Conservation (phyloP, 768 basidiomycete species). For the Tricholomella constricta region DNA sequence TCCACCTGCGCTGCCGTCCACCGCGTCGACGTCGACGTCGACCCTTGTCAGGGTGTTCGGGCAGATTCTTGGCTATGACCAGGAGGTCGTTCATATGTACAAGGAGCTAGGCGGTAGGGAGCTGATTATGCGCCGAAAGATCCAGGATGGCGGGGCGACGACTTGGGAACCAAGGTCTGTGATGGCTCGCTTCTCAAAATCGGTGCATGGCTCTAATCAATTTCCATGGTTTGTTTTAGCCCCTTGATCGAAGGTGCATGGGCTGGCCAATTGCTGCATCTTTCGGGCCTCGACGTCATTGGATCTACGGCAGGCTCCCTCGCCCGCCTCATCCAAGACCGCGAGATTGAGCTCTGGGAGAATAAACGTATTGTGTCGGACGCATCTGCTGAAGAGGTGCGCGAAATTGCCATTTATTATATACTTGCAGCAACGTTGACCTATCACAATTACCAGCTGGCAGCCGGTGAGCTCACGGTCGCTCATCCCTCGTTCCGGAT, state of each 20-base stretch:
- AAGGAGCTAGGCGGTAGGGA: constrained; percentile 71
- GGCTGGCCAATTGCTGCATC: constrained; percentile 57
- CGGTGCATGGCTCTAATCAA: neutral
- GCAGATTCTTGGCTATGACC: constrained; percentile 59
- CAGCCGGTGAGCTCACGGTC: constrained; percentile 44
- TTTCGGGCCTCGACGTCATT: constrained; percentile 64
- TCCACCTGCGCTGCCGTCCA: constrained; percentile 58
- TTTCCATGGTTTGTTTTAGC: neutral
- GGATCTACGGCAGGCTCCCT: constrained; percentile 66
- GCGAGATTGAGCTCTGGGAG: constrained; percentile 69
- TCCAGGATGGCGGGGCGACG: constrained; percentile 59
- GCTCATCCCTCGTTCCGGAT: constrained; percentile 62
- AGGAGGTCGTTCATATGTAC: constrained; percentile 63
- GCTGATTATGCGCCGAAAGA: constrained; percentile 60
- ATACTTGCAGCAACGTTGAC: neutral
- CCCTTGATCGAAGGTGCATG: constrained; percentile 56
- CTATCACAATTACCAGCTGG: constrained; percentile 19
- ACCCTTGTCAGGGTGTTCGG: constrained; percentile 57
- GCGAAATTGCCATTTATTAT: neutral
- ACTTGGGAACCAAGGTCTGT: constrained; percentile 60
- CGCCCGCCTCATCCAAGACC: constrained; percentile 58
- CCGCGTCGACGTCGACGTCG: constrained; percentile 62
- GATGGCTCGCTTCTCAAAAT: neutral
- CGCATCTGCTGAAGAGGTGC: constrained; percentile 47
- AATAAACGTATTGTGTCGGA: constrained; percentile 58